phyloP scores from a whole-genome alignment of 2,329 filamentous ascomycete genomes.

The Leptographium wingfieldii region DNA sequence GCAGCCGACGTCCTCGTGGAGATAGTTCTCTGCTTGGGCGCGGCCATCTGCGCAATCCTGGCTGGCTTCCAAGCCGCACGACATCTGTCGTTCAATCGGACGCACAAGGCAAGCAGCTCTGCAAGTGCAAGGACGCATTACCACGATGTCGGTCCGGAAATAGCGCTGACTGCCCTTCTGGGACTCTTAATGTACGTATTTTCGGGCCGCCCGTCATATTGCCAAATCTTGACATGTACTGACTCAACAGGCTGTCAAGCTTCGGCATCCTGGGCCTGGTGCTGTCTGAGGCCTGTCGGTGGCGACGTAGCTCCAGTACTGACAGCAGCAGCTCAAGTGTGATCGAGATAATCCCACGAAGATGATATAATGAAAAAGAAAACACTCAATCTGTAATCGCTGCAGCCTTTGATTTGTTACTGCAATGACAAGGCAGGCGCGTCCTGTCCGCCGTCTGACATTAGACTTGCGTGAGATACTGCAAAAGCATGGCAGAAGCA shows the following conservation, averaged over 20 bases:
- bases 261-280: conserved; percentile 5
- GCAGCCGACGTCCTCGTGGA: conserved; percentile 3
- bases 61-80: conserved; percentile 11
- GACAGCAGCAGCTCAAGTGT: conserved; percentile 7
- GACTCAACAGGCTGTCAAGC: background rate
- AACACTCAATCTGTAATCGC: background rate
- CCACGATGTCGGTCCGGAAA: conserved; percentile 7
- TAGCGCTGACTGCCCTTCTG: conserved; percentile 1
- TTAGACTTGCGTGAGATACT: too few relatives aligned
- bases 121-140: background rate
- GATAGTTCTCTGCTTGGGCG: conserved; percentile 4
- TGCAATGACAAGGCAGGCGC: background rate
- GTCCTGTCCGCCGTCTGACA: background rate
- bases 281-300: conserved; percentile 1
- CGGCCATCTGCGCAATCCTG: conserved; percentile 8
- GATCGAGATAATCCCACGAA: conserved; percentile 10
- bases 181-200: conserved; percentile 1
- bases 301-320: background rate
- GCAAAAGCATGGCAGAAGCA: too few relatives aligned
- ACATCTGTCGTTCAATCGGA: conserved; percentile 7
- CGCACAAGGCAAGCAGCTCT: background rate
- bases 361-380: background rate
- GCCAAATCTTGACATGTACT: background rate
- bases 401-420: background rate
- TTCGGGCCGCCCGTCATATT: background rate